These are phyloP conservation scores for Aspergillus homomorphus DNA, from an alignment of 495 filamentous ascomycete species.

Conservation along the genomic window DNA sequence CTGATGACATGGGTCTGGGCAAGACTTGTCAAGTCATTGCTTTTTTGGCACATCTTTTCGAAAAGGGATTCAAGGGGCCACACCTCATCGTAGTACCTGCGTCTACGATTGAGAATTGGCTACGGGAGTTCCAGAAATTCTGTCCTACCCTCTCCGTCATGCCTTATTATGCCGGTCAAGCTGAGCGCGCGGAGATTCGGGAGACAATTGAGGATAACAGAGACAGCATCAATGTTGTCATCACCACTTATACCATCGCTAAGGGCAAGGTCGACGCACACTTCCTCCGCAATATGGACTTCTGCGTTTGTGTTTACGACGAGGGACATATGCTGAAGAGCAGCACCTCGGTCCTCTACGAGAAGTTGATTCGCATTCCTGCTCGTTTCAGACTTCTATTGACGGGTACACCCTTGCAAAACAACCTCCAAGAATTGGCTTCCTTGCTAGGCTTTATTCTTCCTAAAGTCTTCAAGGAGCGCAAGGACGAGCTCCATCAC, in stretches of 20 bases:
- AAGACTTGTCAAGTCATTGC: conserved; percentile 97
- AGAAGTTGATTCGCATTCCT: conserved; percentile 71
- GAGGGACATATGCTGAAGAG: conserved; percentile 94
- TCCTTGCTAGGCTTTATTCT: conserved; percentile 89
- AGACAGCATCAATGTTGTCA: conserved; percentile 71
- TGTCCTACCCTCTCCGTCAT: conserved; percentile 71
- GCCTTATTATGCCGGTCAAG: conserved; percentile 73
- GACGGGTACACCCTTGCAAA: conserved; percentile 92
- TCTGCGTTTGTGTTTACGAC: conserved; percentile 77
- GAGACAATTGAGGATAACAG: conserved; percentile 59
- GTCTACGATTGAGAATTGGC: conserved; percentile 94
- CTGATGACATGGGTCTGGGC: conserved; percentile 96
- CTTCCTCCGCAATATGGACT: conserved; percentile 63
- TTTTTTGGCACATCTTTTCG: conserved; percentile 78
- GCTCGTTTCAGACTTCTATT: conserved; percentile 78
- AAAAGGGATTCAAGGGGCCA: conserved; percentile 65
- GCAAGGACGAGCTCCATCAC: conserved; percentile 68
- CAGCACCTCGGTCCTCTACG: conserved; percentile 72
- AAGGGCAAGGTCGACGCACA: conserved; percentile 61
- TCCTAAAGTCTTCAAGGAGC: conserved; percentile 71
- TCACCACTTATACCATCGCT: conserved; percentile 85
- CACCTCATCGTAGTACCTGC: conserved; percentile 88
- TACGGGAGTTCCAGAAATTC: conserved; percentile 84
- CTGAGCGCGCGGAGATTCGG: conserved; percentile 62
- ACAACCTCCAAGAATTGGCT: conserved; percentile 88